Conservation (phyloP, 176 grass and related monocot genomes). For the Phragmites australis region DNA sequence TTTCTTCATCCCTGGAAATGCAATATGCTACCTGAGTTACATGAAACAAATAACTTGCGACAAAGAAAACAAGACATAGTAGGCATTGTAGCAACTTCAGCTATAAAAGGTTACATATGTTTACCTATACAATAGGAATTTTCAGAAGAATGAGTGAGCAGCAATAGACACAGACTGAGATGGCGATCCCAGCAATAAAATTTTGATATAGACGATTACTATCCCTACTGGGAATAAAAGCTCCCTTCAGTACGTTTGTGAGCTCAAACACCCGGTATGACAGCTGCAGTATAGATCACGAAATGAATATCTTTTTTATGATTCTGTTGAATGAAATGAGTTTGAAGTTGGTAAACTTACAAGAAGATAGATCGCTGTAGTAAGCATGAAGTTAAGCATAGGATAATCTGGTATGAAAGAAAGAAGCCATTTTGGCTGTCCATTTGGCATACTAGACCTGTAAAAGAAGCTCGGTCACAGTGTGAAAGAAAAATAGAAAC, state of each 20-base stretch:
- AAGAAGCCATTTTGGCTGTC: conserved; percentile 86
- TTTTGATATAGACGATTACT: conserved; percentile 77
- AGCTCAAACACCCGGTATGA: conserved; percentile 73
- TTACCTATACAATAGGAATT: conserved; percentile 70
- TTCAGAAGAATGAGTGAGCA: conserved; percentile 81
- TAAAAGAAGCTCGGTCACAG: conserved; percentile 29
- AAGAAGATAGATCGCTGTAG: conserved; percentile 79
- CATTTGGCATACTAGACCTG: conserved; percentile 88
- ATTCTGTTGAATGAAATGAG: background rate
- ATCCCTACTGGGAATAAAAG: conserved; percentile 79
- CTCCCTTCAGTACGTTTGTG: conserved; percentile 47
- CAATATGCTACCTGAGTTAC: conserved; percentile 6
- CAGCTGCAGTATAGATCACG: conserved; percentile 51
- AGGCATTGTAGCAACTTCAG: background rate
- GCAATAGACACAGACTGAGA: conserved; percentile 62
- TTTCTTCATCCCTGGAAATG: conserved; percentile 21
- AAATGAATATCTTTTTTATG: conserved; percentile 15
- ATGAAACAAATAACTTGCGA: background rate
- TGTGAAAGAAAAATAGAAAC: background rate
- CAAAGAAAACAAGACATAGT: background rate
- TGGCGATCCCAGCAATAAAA: conserved; percentile 64
- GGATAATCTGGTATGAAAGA: conserved; percentile 86
- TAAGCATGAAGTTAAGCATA: conserved; percentile 98
- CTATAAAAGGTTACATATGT: background rate
- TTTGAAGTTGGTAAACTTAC: conserved; percentile 45